Evolutionary conservation across 2,329 filamentous ascomycete species (phyloP).

Genomic region (Ciborinia camelliae): DNA sequence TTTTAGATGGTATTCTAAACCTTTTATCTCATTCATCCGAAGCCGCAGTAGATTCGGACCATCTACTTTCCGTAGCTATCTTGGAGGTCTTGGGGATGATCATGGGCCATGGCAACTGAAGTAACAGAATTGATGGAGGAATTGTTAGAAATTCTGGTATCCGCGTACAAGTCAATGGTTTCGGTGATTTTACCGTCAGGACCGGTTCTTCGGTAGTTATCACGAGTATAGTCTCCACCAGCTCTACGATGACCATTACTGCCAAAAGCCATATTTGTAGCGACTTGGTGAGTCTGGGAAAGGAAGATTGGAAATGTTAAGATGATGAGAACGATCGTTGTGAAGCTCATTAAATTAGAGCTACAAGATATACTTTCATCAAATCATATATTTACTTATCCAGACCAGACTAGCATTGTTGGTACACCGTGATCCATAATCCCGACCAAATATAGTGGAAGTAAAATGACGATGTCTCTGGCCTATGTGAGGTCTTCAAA

Average conservation of each 20-base stretch:
- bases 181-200: background rate
- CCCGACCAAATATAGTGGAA: background rate
- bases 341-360: background rate
- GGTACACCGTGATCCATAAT: background rate
- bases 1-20: background rate
- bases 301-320: background rate
- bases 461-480: background rate
- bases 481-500: background rate
- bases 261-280: background rate
- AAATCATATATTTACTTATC: background rate
- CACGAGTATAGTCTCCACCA: background rate
- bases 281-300: background rate
- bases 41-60: background rate
- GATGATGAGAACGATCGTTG: background rate
- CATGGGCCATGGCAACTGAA: background rate
- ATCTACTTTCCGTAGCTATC: background rate
- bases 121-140: background rate
- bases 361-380: background rate
- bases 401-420: background rate
- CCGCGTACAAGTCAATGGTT: background rate
- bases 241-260: background rate
- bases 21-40: background rate
- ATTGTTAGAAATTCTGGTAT: background rate
- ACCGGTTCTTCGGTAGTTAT: background rate
- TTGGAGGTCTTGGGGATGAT: background rate